Percentiles rank a stretch among this genome's conserved stretches.
These are phyloP conservation scores for Alternaria arbusti DNA, from an alignment of 2,329 filamentous ascomycete genomes.

Conservation along the genomic window DNA sequence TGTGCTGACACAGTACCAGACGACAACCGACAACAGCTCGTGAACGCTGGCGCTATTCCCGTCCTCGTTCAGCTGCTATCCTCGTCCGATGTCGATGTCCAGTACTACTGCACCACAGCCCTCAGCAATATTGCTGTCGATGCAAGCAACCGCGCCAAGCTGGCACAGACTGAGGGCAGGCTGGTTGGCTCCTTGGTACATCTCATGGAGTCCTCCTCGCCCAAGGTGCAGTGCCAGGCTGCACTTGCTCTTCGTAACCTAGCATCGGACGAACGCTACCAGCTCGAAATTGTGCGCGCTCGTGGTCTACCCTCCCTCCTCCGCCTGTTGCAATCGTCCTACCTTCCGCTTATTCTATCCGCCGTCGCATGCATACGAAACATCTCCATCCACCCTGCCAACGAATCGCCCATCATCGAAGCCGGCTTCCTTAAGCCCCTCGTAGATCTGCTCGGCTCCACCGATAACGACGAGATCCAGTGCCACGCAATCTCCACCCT, in stretches of 20 bases:
- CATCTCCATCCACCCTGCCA: constrained; percentile 96
- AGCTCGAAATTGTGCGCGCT: constrained; percentile 93
- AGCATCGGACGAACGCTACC: constrained; percentile 97
- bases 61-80: constrained; percentile 94
- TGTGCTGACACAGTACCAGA: constrained; percentile 61
- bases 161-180: constrained; percentile 88
- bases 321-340: constrained; percentile 90
- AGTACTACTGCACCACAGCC: constrained; percentile 99
- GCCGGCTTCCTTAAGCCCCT: constrained; percentile 93
- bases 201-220: constrained; percentile 93
- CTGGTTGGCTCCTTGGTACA: constrained; percentile 93
- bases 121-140: constrained; percentile 99
- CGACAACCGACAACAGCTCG: constrained; percentile 96
- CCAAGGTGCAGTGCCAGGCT: constrained; percentile 95
- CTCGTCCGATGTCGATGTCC: constrained; percentile 92
- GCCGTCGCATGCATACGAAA: constrained; percentile 98
- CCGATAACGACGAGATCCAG: constrained; percentile 98
- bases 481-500: constrained; percentile 98
- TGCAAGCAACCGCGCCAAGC: constrained; percentile 83
- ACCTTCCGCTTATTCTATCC: constrained; percentile 92
- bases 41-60: constrained; percentile 96
- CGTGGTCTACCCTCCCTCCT: constrained; percentile 85
- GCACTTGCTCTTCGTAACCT: constrained; percentile 92
- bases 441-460: constrained; percentile 91
- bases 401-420: constrained; percentile 98